A percentile compares a stretch with the other conserved stretches of the same genome.
phyloP scores from a whole-genome alignment of 495 filamentous ascomycete genomes.

The Tuber brumale region DNA sequence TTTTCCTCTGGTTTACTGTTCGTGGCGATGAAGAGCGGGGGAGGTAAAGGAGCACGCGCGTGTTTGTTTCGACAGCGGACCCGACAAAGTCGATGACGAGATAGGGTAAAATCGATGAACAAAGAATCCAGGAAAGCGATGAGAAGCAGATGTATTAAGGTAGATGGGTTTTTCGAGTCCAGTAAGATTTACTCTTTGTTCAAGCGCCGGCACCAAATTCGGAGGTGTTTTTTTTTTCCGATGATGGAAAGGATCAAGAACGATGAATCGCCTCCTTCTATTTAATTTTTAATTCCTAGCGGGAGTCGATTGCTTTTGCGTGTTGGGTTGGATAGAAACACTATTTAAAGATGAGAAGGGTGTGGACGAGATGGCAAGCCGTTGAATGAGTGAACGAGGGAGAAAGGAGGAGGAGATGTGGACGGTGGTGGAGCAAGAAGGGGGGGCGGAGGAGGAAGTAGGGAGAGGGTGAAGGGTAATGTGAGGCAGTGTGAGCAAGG shows the following conservation, averaged over 20 bases:
- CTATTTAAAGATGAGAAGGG: conserved; percentile 21
- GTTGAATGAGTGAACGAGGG: conserved; percentile 24
- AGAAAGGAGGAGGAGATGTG: conserved; percentile 23
- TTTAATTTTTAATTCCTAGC: conserved; percentile 4
- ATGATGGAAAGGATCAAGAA: conserved; percentile 19
- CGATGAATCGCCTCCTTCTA: conserved; percentile 20
- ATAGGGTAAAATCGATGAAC: conserved; percentile 18
- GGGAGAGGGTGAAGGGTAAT: conserved; percentile 27
- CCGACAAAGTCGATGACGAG: neutral
- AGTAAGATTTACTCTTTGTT: conserved; percentile 27
- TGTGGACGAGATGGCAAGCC: conserved; percentile 11
- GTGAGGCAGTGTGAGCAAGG: conserved; percentile 33
- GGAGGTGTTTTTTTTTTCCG: neutral
- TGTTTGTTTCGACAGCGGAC: conserved; percentile 14
- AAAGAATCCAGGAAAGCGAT: conserved; percentile 12
- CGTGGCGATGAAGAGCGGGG: conserved; percentile 18
- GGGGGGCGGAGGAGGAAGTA: conserved; percentile 27
- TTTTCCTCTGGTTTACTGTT: conserved; percentile 16
- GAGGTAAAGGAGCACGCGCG: conserved; percentile 19
- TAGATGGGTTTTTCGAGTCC: conserved; percentile 14
- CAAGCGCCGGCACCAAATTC: conserved; percentile 33
- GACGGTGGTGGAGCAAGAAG: conserved; percentile 25
- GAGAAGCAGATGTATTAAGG: conserved; percentile 8
- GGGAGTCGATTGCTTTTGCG: conserved; percentile 26
- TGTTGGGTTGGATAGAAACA: conserved; percentile 21